A percentile compares a stretch with the other conserved stretches of the same genome.
Conservation (phyloP, 208 protist genomes). For the Naegleria lovaniensis region DNA sequence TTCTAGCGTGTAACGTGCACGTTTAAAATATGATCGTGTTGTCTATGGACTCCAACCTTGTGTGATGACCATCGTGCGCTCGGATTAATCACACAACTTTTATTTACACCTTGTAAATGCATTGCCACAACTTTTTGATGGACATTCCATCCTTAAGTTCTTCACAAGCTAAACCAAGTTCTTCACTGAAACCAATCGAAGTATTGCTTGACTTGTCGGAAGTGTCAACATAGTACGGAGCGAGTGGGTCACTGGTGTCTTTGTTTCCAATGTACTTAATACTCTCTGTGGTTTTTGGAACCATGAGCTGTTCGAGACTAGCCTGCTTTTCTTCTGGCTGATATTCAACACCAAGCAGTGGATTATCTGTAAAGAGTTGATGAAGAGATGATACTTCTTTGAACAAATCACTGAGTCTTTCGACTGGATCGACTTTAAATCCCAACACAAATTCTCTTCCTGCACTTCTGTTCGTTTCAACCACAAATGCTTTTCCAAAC, state of each 20-base stretch:
- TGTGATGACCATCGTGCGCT: no score
- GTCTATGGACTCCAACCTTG: no score
- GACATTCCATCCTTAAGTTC: constrained; percentile 67
- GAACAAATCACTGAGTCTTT: constrained; percentile 62
- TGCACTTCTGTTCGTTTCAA: constrained; percentile 60
- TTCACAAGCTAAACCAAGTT: constrained; percentile 75
- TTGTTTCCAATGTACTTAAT: constrained; percentile 64
- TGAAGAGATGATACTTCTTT: constrained; percentile 68
- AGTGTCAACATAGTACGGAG: constrained; percentile 79
- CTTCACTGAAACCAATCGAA: constrained; percentile 60
- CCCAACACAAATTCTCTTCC: constrained; percentile 67
- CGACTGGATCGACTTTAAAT: constrained; percentile 69
- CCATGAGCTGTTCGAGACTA: constrained; percentile 30
- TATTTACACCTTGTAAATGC: constrained; percentile 29
- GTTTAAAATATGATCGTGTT: no score
- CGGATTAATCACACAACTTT: no score
- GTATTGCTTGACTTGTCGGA: constrained; percentile 64
- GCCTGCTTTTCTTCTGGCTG: constrained; percentile 39
- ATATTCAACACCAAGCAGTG: constrained; percentile 70
- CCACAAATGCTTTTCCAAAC: constrained; percentile 67
- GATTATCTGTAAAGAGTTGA: constrained; percentile 61
- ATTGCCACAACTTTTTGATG: constrained; percentile 68
- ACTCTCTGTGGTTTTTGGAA: constrained; percentile 46
- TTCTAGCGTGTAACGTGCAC: no score
- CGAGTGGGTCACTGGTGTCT: constrained; percentile 68